Evolutionary conservation across 257 asterid species (phyloP).

Genomic region (Mitragyna speciosa): DNA sequence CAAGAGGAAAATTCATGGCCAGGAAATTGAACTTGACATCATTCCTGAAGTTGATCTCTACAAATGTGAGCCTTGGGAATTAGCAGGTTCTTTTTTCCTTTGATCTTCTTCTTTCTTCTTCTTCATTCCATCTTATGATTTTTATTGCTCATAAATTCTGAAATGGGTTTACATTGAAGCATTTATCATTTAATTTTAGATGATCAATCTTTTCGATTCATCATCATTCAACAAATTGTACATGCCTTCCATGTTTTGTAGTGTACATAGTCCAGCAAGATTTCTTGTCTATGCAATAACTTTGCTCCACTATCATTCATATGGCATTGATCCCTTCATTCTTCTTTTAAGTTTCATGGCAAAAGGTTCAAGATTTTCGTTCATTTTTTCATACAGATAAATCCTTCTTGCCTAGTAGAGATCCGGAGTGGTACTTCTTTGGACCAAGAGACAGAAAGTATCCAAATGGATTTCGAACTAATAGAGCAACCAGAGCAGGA

Average conservation of each 20-base stretch:
- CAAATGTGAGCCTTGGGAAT: constrained; percentile 98
- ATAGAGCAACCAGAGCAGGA: constrained; percentile 89
- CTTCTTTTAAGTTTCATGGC: background rate
- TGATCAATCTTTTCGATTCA: background rate
- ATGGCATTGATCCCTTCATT: background rate
- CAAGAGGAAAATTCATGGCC: constrained; percentile 83
- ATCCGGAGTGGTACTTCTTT: constrained; percentile 96
- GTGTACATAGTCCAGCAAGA: too few species aligned
- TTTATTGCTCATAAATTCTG: background rate
- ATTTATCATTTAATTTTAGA: background rate
- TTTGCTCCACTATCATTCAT: background rate
- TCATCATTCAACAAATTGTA: background rate
- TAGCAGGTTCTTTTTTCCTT: constrained; percentile 60
- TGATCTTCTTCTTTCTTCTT: background rate
- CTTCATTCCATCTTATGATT: background rate
- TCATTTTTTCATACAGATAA: constrained; percentile 51
- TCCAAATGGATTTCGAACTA: constrained; percentile 90
- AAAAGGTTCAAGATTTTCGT: background rate
- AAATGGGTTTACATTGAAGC: too few species aligned
- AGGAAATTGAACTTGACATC: constrained; percentile 82
- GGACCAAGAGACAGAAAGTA: constrained; percentile 97
- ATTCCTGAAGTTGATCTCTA: constrained; percentile 96
- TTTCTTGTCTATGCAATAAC: background rate
- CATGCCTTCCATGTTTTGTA: background rate
- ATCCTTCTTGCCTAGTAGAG: constrained; percentile 89